These are phyloP conservation scores for Penicillium herquei DNA, from an alignment of 495 filamentous ascomycete species.

Conservation along the genomic window DNA sequence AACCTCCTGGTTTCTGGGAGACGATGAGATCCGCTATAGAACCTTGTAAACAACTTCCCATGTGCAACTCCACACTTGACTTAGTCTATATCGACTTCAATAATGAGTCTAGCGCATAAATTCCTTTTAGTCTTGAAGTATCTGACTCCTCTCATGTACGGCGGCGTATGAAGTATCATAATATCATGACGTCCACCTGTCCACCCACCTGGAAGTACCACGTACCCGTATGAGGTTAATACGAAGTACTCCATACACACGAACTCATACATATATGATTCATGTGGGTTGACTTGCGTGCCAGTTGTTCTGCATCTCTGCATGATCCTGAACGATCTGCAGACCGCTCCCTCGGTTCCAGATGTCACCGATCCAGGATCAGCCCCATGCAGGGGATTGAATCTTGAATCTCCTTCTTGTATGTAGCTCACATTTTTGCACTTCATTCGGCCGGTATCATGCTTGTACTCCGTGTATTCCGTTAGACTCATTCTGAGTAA, in stretches of 20 bases:
- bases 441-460: no score
- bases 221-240: no score
- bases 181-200: no score
- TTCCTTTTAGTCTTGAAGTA: no score
- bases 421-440: no score
- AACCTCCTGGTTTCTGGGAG: slow-evolving; percentile 16
- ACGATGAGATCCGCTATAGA: not conserved
- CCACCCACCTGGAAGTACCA: no score
- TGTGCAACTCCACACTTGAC: not conserved
- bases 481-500: no score
- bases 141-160: not conserved
- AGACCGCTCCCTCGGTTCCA: no score
- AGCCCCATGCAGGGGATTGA: not conserved
- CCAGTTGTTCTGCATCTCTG: slow-evolving; percentile 1
- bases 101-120: no score
- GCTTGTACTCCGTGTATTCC: no score
- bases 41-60: not conserved
- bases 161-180: not conserved
- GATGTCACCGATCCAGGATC: not conserved
- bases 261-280: not conserved
- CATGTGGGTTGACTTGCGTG: not conserved
- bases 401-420: no score
- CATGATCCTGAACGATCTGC: not conserved
- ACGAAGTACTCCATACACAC: no score
- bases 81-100: not conserved